phyloP scores from a whole-genome alignment of 768 basidiomycete genomes.

The Myochromella boudieri region DNA sequence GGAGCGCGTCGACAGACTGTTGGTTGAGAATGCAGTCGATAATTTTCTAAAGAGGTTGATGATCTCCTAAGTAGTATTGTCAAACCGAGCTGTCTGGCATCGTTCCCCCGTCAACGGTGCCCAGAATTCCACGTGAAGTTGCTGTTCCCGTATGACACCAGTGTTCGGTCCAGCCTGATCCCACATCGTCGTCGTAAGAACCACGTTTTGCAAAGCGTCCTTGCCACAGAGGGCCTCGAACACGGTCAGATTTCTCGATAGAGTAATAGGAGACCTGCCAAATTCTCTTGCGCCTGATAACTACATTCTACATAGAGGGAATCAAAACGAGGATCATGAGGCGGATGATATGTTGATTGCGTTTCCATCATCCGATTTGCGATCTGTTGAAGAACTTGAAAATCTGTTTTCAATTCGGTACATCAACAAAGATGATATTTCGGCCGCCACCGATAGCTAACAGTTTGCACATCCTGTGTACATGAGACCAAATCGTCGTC shows the following conservation, averaged over 20 bases:
- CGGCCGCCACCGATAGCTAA: conserved; percentile 6
- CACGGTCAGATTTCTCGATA: conserved; percentile 43
- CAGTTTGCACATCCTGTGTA: conserved; percentile 19
- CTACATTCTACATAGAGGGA: too few relatives aligned
- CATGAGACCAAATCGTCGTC: conserved; percentile 21
- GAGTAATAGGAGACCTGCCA: conserved; percentile 41
- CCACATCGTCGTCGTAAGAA: conserved; percentile 52
- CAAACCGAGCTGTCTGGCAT: conserved; percentile 34
- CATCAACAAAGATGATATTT: background rate
- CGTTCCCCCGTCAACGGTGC: conserved; percentile 40
- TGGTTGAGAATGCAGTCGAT: background rate
- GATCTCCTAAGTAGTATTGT: conserved; percentile 34
- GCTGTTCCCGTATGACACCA: conserved; percentile 35
- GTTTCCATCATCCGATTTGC: conserved; percentile 23
- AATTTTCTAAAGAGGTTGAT: conserved; percentile 29
- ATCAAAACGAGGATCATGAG: background rate
- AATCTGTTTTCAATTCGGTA: conserved; percentile 13
- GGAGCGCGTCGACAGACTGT: conserved; percentile 1
- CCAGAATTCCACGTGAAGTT: conserved; percentile 44
- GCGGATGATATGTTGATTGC: conserved; percentile 13
- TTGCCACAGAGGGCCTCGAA: conserved; percentile 51
- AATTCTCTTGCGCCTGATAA: conserved; percentile 25
- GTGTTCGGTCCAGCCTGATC: conserved; percentile 30
- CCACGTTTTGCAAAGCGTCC: conserved; percentile 38
- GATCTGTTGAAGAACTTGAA: conserved; percentile 23